These are phyloP conservation scores for Cryptococcus hybrid DNA, from an alignment of 1,284 basidiomycete genomes.

Conservation along the genomic window DNA sequence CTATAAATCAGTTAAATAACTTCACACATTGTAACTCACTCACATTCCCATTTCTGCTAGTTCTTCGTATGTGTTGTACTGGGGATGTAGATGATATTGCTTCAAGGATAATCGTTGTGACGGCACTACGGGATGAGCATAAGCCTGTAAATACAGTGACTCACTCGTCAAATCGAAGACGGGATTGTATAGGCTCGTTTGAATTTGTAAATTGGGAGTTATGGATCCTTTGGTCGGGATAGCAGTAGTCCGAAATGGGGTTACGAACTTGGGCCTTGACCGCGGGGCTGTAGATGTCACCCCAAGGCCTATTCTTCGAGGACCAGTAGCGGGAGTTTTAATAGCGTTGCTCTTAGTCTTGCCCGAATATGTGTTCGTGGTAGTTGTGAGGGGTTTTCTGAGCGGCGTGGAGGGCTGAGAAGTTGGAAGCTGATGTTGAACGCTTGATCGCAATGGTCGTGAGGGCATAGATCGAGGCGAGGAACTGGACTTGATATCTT, in stretches of 20 bases:
- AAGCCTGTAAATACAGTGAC: constrained; percentile 7
- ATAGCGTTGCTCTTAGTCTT: constrained; percentile 23
- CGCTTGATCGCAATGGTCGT: background rate
- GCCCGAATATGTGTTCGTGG: constrained; percentile 27
- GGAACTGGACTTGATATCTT: background rate
- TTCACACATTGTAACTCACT: constrained; percentile 29
- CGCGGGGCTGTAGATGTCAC: constrained; percentile 22
- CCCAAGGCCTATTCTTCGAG: constrained; percentile 42
- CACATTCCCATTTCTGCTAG: constrained; percentile 64
- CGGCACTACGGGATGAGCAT: constrained; percentile 14
- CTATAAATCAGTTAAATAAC: background rate
- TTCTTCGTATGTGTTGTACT: constrained; percentile 56
- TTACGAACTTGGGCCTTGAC: constrained; percentile 31
- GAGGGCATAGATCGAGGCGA: background rate
- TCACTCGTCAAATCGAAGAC: constrained; percentile 46
- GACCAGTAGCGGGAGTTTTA: constrained; percentile 24
- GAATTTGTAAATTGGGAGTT: background rate
- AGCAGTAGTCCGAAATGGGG: constrained; percentile 41
- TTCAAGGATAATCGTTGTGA: constrained; percentile 25
- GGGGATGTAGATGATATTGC: constrained; percentile 55
- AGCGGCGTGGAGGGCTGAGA: constrained; percentile 15
- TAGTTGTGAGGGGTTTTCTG: constrained; percentile 24
- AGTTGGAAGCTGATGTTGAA: background rate
- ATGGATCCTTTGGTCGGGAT: background rate
- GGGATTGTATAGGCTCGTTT: constrained; percentile 3